Evolutionary conservation across 164 flowering plant species (phyloP).

Genomic region (Kalanchoe fedtschenkoi): DNA sequence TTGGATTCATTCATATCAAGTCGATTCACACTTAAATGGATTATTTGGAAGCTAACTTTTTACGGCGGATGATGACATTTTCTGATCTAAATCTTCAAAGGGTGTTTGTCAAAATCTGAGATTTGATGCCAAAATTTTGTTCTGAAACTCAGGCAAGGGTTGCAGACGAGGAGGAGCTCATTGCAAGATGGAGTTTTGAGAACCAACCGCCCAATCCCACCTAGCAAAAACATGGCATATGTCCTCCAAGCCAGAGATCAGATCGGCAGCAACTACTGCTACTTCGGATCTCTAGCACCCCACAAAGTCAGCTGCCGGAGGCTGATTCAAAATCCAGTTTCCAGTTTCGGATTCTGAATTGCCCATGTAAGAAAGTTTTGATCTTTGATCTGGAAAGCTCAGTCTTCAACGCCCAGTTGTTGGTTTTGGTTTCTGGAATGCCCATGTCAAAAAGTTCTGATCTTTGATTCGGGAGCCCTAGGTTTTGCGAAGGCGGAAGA

Average conservation of each 20-base stretch:
- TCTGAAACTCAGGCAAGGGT: slow-evolving; percentile 57
- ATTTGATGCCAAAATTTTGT: not conserved
- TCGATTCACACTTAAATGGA: too few relatives aligned
- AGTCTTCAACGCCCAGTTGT: not conserved
- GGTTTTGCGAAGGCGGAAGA: slow-evolving; percentile 52
- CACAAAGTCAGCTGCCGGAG: slow-evolving; percentile 95
- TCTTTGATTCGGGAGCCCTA: slow-evolving; percentile 11
- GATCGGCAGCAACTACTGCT: slow-evolving; percentile 81
- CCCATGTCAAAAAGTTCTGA: not conserved
- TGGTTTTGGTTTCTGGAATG: not conserved
- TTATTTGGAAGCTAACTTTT: not conserved
- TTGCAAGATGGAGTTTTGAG: slow-evolving; percentile 89
- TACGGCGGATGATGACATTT: not conserved
- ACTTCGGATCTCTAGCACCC: slow-evolving; percentile 71
- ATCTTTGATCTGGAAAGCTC: too few relatives aligned
- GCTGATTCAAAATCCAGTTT: slow-evolving; percentile 82
- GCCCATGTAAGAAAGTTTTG: slow-evolving; percentile 48
- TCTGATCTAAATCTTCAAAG: not conserved
- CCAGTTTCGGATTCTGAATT: too few relatives aligned
- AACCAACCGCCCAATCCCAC: slow-evolving; percentile 90
- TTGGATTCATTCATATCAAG: too few relatives aligned
- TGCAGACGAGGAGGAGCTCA: slow-evolving; percentile 91
- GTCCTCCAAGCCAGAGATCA: slow-evolving; percentile 83
- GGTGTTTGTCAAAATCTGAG: slow-evolving; percentile 3
- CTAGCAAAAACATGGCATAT: slow-evolving; percentile 82